Base-by-base conservation (phyloP, 169 alveolate genomes). In the Plasmodium vinckei region DNA sequence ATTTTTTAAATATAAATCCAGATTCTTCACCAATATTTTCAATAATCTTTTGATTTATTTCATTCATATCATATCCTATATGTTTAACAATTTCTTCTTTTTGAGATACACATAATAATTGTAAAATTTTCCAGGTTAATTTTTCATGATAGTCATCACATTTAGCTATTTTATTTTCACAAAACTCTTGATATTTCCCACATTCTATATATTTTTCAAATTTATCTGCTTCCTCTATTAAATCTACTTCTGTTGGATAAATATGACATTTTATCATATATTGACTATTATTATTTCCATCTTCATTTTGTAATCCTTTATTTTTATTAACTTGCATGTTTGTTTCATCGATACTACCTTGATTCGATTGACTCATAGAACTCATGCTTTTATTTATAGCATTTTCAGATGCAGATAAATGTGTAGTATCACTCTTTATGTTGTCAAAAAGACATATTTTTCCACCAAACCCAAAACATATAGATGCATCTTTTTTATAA, bases 401-500 rank as follows among this genome's bases (percentile, higher is more conserved):
- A 12, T 5, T 13, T 12, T 25, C 39, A 17, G 68, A 59, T 6
- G 68, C 7, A 59, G 44, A 17, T 59, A 39, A 59, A 51, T 51
- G 9, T 0, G n/a, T 9, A 10, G 6, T 0, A 1, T 21, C 49
- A 23, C 23, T 57, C 0, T 71, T 13, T 19, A 9, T 56, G 44
- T 86, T 86, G 19, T 60, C 73, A 54, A 86, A 86, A 46, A 12
- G 60, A 46, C 91, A 86, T 23, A 86, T 69, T 51, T 86, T 86
- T 10, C 95, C 95, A n/a, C 94, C 92, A 47, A 92, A 92, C 2
- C 94, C 92, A 64, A 92, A 88, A 49, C 89, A 87, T 6, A 92
- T 91, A 9, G 93, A 93, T 44, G 93, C 60, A 9, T 89, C 93
- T 47, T 59, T 87, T 39, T 51, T 87, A 60, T 92, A 92, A 89